A percentile compares a stretch with the other conserved stretches of the same genome.
Evolutionary conservation across 805 yeast species (phyloP).

Genomic region (Zygosaccharomyces pseudorouxii): DNA sequence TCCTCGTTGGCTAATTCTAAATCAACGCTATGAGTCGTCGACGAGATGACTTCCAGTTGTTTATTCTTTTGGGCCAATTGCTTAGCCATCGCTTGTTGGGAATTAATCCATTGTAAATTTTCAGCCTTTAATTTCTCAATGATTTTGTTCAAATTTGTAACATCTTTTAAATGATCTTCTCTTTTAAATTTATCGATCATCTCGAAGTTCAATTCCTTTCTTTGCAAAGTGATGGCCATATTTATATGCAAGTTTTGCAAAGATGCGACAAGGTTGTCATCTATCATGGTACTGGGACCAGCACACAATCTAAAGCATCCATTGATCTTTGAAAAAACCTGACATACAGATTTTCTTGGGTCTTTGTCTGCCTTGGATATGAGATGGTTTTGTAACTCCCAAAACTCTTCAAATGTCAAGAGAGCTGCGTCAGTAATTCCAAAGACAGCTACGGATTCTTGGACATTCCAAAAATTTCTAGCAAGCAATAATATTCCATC

Average conservation of each 20-base stretch:
- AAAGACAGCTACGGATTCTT: background rate
- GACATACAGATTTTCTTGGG: background rate
- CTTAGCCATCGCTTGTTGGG: background rate
- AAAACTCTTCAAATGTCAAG: background rate
- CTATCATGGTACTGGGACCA: background rate
- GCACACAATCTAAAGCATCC: background rate
- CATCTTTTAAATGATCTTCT: background rate
- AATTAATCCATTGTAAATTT: background rate
- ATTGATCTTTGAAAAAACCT: background rate
- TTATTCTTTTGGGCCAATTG: background rate
- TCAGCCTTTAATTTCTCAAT: background rate
- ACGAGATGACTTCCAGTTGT: background rate
- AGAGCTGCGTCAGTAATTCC: background rate
- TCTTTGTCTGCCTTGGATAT: background rate
- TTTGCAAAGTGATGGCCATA: background rate
- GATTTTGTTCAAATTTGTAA: background rate
- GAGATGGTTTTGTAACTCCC: background rate
- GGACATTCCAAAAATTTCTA: background rate
- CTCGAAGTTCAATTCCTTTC: background rate
- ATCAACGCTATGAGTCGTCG: constrained; percentile 1
- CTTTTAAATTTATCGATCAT: background rate
- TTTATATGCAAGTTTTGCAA: background rate
- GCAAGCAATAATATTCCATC: background rate
- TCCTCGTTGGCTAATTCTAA: background rate
- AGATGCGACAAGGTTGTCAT: background rate